Base-by-base conservation (phyloP, 371 early-diverging fungal genomes). In the Syncephalastrum monosporum region DNA sequence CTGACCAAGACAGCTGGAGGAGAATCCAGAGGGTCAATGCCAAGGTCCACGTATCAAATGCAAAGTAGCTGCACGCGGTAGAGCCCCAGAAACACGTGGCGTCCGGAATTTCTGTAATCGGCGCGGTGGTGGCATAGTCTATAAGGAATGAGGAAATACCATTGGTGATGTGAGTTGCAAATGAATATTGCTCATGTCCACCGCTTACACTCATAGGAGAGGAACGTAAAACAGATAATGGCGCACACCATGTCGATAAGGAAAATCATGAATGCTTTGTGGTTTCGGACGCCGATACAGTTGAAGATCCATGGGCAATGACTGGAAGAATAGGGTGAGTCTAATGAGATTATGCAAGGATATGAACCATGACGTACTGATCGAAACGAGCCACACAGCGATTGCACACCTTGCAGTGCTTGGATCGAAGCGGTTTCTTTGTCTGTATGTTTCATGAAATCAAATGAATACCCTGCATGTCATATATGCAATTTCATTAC, bases 371-470 rank as follows among this genome's bases (percentile, higher is more conserved):
- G 8, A 75, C 82, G 73, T 82, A 86, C 87, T 99, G 99, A 64
- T 99, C 99, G 81, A 99, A 98, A 57, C 87, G 86, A n/a, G 95
- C 93, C 4, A 99, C 95, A 71, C 99, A 99, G 49, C 93, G 87
- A 63, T 96, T 86, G 68, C 99, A 99, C 42, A 90, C 77, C 58
- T 88, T 90, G 77, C 99, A 99, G 63, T 99, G 99, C 74, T 99
- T 99, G 16, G 97, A 93, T 25, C 99, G 79, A 56, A 97, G 66
- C 15, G 99, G 99, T 55, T 93, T 92, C 14, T 79, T 83, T 23
- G 86, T 82, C 78, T 85, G 63, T 12, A 13, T 10, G 4, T 15
- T 41, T 43, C 17, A 42, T 15, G 8, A 42, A 43, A 41, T 10
- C 14, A 51, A 55, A 55, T 27, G 47, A 47, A 55, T 29, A 27